These are phyloP conservation scores for Sclerotinia trifoliorum DNA, from an alignment of 2,329 filamentous ascomycete species.

Conservation along the genomic window DNA sequence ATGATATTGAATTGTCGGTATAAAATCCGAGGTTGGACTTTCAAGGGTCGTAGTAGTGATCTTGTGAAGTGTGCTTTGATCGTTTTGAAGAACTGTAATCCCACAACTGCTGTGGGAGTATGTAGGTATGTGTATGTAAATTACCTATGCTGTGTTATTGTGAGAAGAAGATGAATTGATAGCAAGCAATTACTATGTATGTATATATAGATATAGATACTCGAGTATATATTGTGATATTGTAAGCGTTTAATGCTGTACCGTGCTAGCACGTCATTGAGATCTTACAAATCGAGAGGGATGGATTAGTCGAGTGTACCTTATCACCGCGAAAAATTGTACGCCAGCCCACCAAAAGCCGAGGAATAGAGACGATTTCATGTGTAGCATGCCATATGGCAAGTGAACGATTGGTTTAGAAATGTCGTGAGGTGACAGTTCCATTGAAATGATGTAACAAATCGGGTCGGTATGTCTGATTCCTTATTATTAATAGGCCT, in stretches of 20 bases:
- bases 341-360: background rate
- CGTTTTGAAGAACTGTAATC: background rate
- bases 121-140: background rate
- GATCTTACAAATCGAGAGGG: slow-evolving; percentile 22
- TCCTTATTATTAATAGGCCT: background rate
- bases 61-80: slow-evolving; percentile 5
- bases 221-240: background rate
- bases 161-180: background rate
- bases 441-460: slow-evolving; percentile 2
- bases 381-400: background rate
- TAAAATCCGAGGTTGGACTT: background rate
- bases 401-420: background rate
- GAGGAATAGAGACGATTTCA: background rate
- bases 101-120: background rate
- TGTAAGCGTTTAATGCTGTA: background rate
- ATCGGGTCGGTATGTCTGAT: background rate
- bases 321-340: slow-evolving; percentile 1
- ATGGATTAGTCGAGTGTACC: background rate
- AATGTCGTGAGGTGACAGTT: background rate
- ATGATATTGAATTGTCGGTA: slow-evolving; percentile 38
- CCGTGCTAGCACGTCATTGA: slow-evolving; percentile 17
- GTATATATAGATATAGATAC: background rate
- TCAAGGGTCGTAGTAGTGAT: slow-evolving; percentile 6
- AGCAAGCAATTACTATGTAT: slow-evolving; percentile 10
- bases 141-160: background rate